phyloP scores from a whole-genome alignment of 2,329 filamentous ascomycete species.

The Dactylellina cionopaga region DNA sequence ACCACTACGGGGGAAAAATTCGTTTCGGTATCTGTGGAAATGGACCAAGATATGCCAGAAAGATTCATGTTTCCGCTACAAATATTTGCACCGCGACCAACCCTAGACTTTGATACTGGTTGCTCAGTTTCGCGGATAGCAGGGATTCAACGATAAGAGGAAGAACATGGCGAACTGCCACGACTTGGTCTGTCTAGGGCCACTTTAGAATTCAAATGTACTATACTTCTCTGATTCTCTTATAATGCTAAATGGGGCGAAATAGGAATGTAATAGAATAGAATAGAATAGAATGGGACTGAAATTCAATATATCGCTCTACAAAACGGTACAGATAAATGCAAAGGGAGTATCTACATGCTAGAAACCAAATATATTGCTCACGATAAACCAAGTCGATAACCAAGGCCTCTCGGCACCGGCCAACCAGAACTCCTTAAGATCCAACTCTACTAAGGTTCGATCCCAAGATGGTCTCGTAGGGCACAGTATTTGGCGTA shows the following conservation, averaged over 20 bases:
- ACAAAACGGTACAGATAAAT: slow-evolving; percentile 13
- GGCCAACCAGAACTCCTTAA: not conserved
- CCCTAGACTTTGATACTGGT: slow-evolving; percentile 35
- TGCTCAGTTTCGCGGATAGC: slow-evolving; percentile 16
- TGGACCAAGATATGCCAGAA: slow-evolving; percentile 37
- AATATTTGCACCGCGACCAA: slow-evolving; percentile 24
- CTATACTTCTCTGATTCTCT: too few relatives aligned
- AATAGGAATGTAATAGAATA: not conserved
- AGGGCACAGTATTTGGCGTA: slow-evolving; percentile 51
- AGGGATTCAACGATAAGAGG: slow-evolving; percentile 6
- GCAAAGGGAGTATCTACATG: slow-evolving; percentile 34
- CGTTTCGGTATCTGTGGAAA: slow-evolving; percentile 31
- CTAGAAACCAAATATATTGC: not conserved
- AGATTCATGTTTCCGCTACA: slow-evolving; percentile 17
- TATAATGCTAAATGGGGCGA: not conserved
- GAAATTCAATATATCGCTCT: slow-evolving; percentile 11
- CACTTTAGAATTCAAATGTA: too few relatives aligned
- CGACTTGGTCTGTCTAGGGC: too few relatives aligned
- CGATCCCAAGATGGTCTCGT: slow-evolving; percentile 50
- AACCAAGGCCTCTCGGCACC: not conserved
- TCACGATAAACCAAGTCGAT: not conserved
- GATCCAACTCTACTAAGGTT: slow-evolving; percentile 19
- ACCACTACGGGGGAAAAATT: slow-evolving; percentile 11
- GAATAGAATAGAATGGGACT: not conserved
- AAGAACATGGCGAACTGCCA: too few relatives aligned